Percentiles rank a stretch among this genome's conserved stretches.
Conservation (phyloP, 1,139 yeast genomes). For the Hyphopichia burtonii region DNA sequence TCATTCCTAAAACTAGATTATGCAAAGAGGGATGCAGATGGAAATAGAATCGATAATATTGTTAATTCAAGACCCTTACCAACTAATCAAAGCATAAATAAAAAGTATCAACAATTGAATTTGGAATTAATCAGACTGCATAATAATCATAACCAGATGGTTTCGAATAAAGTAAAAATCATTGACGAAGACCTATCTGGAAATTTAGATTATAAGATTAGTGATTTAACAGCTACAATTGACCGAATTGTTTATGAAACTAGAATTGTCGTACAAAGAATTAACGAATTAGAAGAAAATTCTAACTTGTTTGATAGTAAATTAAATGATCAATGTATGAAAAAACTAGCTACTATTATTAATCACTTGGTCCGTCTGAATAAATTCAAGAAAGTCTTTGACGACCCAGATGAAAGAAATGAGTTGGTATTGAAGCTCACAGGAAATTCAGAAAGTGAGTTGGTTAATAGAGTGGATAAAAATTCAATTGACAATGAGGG, state of each 20-base stretch:
- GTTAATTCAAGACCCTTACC: constrained; percentile 1
- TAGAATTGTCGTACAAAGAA: constrained; percentile 65
- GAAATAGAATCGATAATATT: constrained; percentile 1
- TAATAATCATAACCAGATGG: constrained; percentile 28
- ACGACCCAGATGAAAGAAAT: constrained; percentile 27
- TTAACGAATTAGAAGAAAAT: constrained; percentile 79
- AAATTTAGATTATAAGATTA: constrained; percentile 48
- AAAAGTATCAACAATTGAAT: constrained; percentile 29
- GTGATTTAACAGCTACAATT: constrained; percentile 65
- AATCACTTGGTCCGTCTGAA: constrained; percentile 37
- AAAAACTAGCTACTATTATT: constrained; percentile 28
- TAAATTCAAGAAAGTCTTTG: constrained; percentile 32
- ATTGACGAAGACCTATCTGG: constrained; percentile 31
- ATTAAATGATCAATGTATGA: constrained; percentile 27
- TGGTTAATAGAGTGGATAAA: constrained; percentile 9
- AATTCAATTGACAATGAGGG: constrained; percentile 2
- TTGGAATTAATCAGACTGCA: constrained; percentile 31
- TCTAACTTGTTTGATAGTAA: constrained; percentile 46
- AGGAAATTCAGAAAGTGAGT: constrained; percentile 24
- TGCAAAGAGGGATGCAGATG: constrained; percentile 13
- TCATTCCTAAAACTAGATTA: constrained; percentile 20
- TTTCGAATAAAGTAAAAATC: constrained; percentile 27
- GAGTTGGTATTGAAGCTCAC: constrained; percentile 28
- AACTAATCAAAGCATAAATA: constrained; percentile 18
- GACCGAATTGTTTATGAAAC: constrained; percentile 82